Evolutionary conservation across 1,284 basidiomycete genomes (phyloP).

Genomic region (Sanghuangporus sanghuang): DNA sequence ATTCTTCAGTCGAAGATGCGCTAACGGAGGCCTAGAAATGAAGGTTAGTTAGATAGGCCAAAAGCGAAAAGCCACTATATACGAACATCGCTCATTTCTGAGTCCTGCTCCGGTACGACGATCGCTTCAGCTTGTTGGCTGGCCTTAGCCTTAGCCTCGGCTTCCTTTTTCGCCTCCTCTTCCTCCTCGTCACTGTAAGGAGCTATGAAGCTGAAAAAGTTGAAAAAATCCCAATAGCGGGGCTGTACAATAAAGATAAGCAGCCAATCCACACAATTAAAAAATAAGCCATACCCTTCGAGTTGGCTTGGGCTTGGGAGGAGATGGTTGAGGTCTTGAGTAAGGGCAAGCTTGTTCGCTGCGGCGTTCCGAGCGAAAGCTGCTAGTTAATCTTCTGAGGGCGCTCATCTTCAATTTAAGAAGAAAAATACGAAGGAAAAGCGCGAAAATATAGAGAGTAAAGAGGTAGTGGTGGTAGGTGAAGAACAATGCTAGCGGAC

Average conservation of each 20-base stretch:
- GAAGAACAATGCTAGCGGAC: conserved; percentile 3
- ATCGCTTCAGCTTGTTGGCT: neutral
- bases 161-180: neutral
- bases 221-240: neutral
- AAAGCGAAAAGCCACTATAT: too few relatives aligned
- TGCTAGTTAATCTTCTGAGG: conserved; percentile 39
- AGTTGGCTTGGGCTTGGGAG: neutral
- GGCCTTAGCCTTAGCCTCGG: too few relatives aligned
- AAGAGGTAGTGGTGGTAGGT: conserved; percentile 18
- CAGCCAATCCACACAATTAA: neutral
- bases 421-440: neutral
- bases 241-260: neutral
- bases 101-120: neutral
- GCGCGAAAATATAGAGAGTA: neutral
- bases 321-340: neutral
- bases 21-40: neutral
- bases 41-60: too few relatives aligned
- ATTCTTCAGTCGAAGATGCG: neutral
- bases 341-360: conserved; percentile 31
- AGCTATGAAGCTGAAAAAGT: neutral
- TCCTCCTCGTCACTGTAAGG: neutral
- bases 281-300: too few relatives aligned
- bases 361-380: conserved; percentile 33
- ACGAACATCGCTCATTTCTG: neutral
- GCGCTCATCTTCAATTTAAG: conserved; percentile 39